phyloP scores from a whole-genome alignment of 179 eudicot species.

The Sideroxylon spinosum region DNA sequence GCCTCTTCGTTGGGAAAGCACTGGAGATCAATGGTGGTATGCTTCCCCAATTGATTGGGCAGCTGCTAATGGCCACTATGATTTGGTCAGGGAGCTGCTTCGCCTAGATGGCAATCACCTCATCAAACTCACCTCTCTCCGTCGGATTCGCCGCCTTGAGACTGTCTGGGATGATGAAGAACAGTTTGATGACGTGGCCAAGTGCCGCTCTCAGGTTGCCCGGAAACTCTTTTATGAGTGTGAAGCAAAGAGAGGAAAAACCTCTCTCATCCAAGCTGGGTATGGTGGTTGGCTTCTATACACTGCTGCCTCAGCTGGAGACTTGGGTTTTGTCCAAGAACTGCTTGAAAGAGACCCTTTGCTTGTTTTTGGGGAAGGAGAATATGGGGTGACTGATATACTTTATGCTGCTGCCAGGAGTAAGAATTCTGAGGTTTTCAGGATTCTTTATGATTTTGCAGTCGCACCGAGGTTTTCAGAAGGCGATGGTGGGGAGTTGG shows the following conservation, averaged over 20 bases:
- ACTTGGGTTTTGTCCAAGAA: constrained; percentile 46
- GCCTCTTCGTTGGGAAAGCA: constrained; percentile 81
- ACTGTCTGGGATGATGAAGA: constrained; percentile 77
- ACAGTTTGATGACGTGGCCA: constrained; percentile 52
- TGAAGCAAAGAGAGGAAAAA: constrained; percentile 36
- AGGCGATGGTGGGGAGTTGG: constrained; percentile 30
- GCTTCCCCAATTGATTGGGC: constrained; percentile 86
- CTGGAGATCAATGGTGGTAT: constrained; percentile 92
- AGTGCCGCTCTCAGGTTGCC: constrained; percentile 57
- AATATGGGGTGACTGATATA: constrained; percentile 74
- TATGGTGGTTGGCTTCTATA: constrained; percentile 91
- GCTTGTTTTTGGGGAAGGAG: constrained; percentile 78
- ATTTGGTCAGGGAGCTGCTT: constrained; percentile 67
- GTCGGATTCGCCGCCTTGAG: constrained; percentile 77
- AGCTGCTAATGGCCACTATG: constrained; percentile 82
- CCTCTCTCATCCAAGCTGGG: constrained; percentile 50
- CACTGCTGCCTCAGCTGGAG: constrained; percentile 82
- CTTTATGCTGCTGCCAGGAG: constrained; percentile 82
- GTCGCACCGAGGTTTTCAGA: constrained; percentile 48
- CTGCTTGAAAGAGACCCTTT: constrained; percentile 53
- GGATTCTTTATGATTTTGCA: constrained; percentile 51
- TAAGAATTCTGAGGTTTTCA: constrained; percentile 55
- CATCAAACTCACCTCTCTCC: constrained; percentile 61
- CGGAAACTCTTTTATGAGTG: constrained; percentile 47
- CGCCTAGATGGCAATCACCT: constrained; percentile 73